Conservation (phyloP, 805 yeast genomes). For the Wickerhamiella occidentalis region DNA sequence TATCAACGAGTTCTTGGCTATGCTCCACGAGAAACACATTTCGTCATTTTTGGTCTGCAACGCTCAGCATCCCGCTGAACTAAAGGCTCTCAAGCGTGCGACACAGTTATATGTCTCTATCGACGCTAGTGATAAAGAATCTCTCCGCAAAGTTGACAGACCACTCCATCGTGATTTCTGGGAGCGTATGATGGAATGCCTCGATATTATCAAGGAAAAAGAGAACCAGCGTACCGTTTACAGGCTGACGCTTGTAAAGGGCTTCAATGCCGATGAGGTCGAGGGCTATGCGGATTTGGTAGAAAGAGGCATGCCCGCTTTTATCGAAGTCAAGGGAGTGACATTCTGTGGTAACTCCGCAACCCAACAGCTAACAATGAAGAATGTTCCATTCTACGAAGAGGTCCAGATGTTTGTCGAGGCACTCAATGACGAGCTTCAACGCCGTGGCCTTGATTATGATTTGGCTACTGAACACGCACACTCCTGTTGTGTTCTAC, state of each 20-base stretch:
- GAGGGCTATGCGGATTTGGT: conserved; percentile 80
- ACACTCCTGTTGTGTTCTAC: conserved; percentile 80
- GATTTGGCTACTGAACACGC: conserved; percentile 92
- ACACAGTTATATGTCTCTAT: conserved; percentile 88
- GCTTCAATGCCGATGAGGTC: conserved; percentile 70
- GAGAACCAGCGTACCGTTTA: conserved; percentile 81
- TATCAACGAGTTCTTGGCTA: conserved; percentile 68
- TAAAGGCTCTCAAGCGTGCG: conserved; percentile 56
- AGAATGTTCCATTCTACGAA: conserved; percentile 86
- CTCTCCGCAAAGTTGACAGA: conserved; percentile 71
- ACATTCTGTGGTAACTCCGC: conserved; percentile 90
- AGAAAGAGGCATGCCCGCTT: conserved; percentile 67
- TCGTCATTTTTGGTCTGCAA: conserved; percentile 86
- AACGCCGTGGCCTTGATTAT: conserved; percentile 55
- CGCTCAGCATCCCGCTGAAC: conserved; percentile 88
- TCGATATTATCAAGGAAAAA: conserved; percentile 68
- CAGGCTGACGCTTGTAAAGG: conserved; percentile 81
- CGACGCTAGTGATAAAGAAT: conserved; percentile 80
- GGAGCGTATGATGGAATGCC: conserved; percentile 73
- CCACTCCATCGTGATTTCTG: conserved; percentile 85
- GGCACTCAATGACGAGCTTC: conserved; percentile 47
- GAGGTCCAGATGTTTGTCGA: conserved; percentile 72
- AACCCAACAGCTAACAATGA: conserved; percentile 87
- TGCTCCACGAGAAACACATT: conserved; percentile 69
- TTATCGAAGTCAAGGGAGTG: conserved; percentile 88